These are phyloP conservation scores for Camelina neglecta DNA, from an alignment of 345 rosid species.

Conservation along the genomic window DNA sequence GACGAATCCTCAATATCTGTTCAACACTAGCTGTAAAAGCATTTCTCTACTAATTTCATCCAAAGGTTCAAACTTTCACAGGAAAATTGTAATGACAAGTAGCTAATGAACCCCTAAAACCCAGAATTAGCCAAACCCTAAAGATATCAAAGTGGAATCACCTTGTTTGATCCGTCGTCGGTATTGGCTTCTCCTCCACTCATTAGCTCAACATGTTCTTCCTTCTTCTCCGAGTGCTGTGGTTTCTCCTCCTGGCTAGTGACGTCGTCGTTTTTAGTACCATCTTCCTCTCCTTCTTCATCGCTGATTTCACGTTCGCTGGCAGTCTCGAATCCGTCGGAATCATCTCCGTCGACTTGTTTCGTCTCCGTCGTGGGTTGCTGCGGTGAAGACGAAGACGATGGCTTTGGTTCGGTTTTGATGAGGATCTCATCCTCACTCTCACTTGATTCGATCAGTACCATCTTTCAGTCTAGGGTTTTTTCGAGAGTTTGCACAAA, in stretches of 20 bases:
- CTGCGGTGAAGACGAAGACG: constrained; percentile 16
- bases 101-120: constrained; percentile 19
- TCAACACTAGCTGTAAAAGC: not conserved
- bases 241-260: constrained; percentile 27
- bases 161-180: constrained; percentile 54
- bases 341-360: constrained; percentile 50
- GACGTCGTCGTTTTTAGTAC: constrained; percentile 1
- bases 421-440: constrained; percentile 31
- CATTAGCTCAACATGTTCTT: constrained; percentile 19
- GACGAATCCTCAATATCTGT: not conserved
- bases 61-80: constrained; percentile 3
- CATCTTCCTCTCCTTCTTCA: constrained; percentile 44
- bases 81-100: not conserved
- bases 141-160: constrained; percentile 19
- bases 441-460: constrained; percentile 51
- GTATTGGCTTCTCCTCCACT: constrained; percentile 30
- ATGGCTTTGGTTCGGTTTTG: constrained; percentile 20
- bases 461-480: constrained; percentile 52
- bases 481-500: constrained; percentile 10
- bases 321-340: constrained; percentile 95
- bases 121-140: constrained; percentile 24
- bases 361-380: constrained; percentile 35
- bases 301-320: constrained; percentile 73
- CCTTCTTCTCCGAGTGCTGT: constrained; percentile 31
- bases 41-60: not conserved